Evolutionary conservation across 148 eudicot species (phyloP).

Genomic region (Pharnaceum exiguum): DNA sequence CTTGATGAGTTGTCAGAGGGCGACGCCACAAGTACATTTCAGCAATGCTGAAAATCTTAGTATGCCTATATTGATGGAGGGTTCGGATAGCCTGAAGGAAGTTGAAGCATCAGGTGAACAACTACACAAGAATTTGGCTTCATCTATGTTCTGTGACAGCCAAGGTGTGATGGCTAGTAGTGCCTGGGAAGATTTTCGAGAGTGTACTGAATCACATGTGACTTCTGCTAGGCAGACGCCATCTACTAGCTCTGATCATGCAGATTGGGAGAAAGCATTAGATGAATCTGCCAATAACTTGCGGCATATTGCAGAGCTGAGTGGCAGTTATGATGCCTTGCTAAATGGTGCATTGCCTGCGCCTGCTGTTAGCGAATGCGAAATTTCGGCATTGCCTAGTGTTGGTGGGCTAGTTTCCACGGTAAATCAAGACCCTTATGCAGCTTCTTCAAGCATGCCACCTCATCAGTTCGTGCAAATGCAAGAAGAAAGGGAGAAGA

Average conservation of each 20-base stretch:
- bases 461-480: constrained; percentile 56
- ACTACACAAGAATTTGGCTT: constrained; percentile 29
- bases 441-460: constrained; percentile 39
- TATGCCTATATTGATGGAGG: constrained; percentile 29
- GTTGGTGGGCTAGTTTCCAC: constrained; percentile 25
- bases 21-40: too few relatives aligned
- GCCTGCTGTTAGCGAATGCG: constrained; percentile 19
- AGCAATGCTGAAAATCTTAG: constrained; percentile 17
- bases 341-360: constrained; percentile 30
- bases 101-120: constrained; percentile 30
- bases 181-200: constrained; percentile 37
- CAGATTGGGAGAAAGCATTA: constrained; percentile 56
- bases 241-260: constrained; percentile 24
- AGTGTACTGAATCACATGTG: constrained; percentile 17
- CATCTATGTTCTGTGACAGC: constrained; percentile 32
- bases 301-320: constrained; percentile 32
- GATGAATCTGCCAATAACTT: constrained; percentile 43
- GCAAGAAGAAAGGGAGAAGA: constrained; percentile 42
- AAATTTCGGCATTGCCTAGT: constrained; percentile 37
- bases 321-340: constrained; percentile 38
- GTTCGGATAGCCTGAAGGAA: constrained; percentile 36
- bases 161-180: constrained; percentile 8
- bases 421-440: constrained; percentile 48
- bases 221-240: constrained; percentile 36
- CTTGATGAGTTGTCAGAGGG: too few relatives aligned